phyloP scores from a whole-genome alignment of 176 grass and related monocot species.

The Zizania latifolia region DNA sequence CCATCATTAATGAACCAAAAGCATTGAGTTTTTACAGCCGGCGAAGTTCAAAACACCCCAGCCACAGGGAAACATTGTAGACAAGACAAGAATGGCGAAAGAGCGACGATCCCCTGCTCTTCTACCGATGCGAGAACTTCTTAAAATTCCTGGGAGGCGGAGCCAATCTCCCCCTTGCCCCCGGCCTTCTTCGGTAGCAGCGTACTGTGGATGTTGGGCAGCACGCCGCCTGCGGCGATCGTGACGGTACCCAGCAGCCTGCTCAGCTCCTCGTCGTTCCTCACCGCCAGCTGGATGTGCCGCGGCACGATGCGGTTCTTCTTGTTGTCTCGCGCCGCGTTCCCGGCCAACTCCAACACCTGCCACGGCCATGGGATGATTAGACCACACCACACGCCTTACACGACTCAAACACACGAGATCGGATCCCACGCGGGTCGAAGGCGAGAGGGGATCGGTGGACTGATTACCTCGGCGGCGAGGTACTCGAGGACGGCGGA shows the following conservation, averaged over 20 bases:
- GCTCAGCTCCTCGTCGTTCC: slow-evolving; percentile 52
- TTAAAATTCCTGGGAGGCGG: slow-evolving; percentile 51
- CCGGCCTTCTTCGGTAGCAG: slow-evolving; percentile 49
- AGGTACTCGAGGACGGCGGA: slow-evolving; percentile 93
- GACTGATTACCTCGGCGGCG: slow-evolving; percentile 61
- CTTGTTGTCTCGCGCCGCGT: slow-evolving; percentile 54
- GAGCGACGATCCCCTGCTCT: neutral
- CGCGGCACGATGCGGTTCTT: slow-evolving; percentile 50
- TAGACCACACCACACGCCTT: no score
- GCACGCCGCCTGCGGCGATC: slow-evolving; percentile 42
- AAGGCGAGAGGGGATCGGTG: no score
- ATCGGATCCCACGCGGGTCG: neutral
- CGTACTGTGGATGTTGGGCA: slow-evolving; percentile 37
- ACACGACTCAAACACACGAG: neutral
- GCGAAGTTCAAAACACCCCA: neutral
- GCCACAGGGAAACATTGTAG: neutral
- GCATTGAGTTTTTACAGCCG: neutral
- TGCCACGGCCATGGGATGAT: neutral
- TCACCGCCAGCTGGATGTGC: slow-evolving; percentile 50
- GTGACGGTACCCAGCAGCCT: slow-evolving; percentile 41
- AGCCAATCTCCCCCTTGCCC: slow-evolving; percentile 29
- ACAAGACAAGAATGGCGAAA: neutral
- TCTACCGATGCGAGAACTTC: neutral
- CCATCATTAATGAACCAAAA: neutral
- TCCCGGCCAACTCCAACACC: slow-evolving; percentile 46